Evolutionary conservation across 768 basidiomycete genomes (phyloP), one percentile per base, ranked within the genome.

Genomic region (Lentinula detonsa): DNA sequence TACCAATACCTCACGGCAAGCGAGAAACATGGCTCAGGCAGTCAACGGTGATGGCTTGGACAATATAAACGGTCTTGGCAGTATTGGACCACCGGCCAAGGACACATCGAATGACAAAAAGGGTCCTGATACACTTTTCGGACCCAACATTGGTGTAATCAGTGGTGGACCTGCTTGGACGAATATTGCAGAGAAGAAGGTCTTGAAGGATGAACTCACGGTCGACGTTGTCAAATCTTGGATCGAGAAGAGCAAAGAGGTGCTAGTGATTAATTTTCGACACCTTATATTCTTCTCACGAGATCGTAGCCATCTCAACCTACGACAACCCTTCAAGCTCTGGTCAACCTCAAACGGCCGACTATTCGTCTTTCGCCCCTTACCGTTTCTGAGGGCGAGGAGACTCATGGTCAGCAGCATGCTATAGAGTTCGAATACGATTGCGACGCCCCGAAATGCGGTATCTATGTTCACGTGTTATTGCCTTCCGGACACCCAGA

Each of bases 301-400:
- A 37, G 54, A 23, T 40, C 59, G 18, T 65, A 93, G 91, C 72
- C 85, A 34, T 81, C 86, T 9, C 89, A 93, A 67, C 86, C 94
- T 0, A 96, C 95, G 0, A 98, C 95, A 0, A 96, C 95, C 2
- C 79, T 98, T 0, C 95, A 97, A 74, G 95, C 95, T 0, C 81
- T 95, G 37, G 94, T 97, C 64, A 98, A 97, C 70, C 85, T 97
- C 66, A 96, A 95, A 70, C 85, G 95, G 4, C 95, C 95, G 1
- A 87, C 92, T 1, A 80, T 98, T 37, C 83, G 88, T 11, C 82
- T 95, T 3, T 86, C 85, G 7, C 92, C 88, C 0, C 76, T 90
- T 18, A 66, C 79, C 3, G 68, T 81, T 13, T 67, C 77, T 2
- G 76, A 78, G 39, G 81, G 85, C 31, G 80, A 81, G 63, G 71